A percentile compares a stretch with the other conserved stretches of the same genome.
phyloP scores from a whole-genome alignment of 116 monocot species.

The Dioscorea cayenensis region DNA sequence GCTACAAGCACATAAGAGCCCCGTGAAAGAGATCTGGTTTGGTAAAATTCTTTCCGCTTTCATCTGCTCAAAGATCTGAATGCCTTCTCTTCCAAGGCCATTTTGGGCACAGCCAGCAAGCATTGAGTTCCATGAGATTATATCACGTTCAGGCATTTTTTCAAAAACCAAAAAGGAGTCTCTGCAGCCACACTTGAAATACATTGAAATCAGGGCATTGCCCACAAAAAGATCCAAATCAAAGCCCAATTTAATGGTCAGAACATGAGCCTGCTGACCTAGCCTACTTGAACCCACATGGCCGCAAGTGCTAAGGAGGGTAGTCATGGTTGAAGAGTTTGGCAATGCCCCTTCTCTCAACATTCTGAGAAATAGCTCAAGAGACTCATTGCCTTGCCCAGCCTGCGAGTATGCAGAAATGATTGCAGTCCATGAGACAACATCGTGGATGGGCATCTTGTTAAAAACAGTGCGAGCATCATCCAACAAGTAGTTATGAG shows the following conservation, averaged over 20 bases:
- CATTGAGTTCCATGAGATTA: constrained; percentile 48
- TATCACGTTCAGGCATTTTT: constrained; percentile 44
- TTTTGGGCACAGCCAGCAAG: constrained; percentile 46
- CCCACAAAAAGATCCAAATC: constrained; percentile 33
- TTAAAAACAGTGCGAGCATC: constrained; percentile 47
- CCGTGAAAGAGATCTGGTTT: constrained; percentile 37
- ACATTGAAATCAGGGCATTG: constrained; percentile 56
- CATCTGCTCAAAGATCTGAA: constrained; percentile 43
- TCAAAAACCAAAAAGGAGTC: constrained; percentile 37
- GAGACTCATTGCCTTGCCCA: constrained; percentile 26
- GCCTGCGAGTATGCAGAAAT: constrained; percentile 50
- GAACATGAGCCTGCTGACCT: constrained; percentile 36
- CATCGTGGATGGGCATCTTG: constrained; percentile 37
- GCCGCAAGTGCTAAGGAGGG: constrained; percentile 35
- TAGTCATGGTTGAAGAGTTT: constrained; percentile 36
- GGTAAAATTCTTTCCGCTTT: constrained; percentile 32
- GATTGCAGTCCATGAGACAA: constrained; percentile 58
- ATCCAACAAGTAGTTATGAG: constrained; percentile 33
- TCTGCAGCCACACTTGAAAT: constrained; percentile 43
- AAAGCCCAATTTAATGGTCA: constrained; percentile 29
- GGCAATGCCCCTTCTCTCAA: constrained; percentile 23
- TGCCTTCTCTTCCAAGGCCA: constrained; percentile 43
- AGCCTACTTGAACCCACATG: constrained; percentile 27
- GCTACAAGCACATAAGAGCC: constrained; percentile 43
- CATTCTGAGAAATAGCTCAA: constrained; percentile 41